Conservation (phyloP, 202 grass and related monocot genomes). For the Saccharum hybrid region DNA sequence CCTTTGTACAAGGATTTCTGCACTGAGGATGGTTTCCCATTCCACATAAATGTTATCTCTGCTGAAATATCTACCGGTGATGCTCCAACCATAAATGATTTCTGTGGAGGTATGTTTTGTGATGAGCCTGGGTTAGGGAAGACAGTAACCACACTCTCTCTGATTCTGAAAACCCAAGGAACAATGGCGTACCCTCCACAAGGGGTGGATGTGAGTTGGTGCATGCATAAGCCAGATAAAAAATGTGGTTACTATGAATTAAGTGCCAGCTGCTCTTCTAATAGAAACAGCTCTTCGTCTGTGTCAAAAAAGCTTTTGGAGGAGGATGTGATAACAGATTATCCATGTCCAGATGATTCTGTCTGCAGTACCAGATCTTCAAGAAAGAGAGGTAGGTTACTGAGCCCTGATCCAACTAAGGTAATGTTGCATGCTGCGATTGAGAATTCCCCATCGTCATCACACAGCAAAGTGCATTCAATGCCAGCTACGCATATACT, state of each 20-base stretch:
- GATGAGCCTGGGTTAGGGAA: slow-evolving; percentile 99
- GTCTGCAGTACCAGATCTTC: slow-evolving; percentile 54
- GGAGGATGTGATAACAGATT: slow-evolving; percentile 38
- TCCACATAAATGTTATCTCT: slow-evolving; percentile 80
- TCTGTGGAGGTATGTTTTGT: slow-evolving; percentile 93
- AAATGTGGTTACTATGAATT: slow-evolving; percentile 93
- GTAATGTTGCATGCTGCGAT: slow-evolving; percentile 15
- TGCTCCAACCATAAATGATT: slow-evolving; percentile 72
- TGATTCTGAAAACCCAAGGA: slow-evolving; percentile 95
- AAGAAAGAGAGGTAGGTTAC: slow-evolving; percentile 60
- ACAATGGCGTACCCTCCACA: slow-evolving; percentile 68
- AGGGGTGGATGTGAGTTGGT: slow-evolving; percentile 78
- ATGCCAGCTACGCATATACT: slow-evolving; percentile 46
- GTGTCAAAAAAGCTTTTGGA: slow-evolving; percentile 46
- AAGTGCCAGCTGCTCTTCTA: slow-evolving; percentile 46
- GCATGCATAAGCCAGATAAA: slow-evolving; percentile 71
- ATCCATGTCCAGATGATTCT: slow-evolving; percentile 51
- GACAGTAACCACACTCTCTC: slow-evolving; percentile 88
- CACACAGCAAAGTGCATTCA: slow-evolving; percentile 19
- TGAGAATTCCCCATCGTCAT: slow-evolving; percentile 41
- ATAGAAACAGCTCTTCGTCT: slow-evolving; percentile 42
- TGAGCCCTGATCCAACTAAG: slow-evolving; percentile 41
- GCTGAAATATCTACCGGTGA: slow-evolving; percentile 65
- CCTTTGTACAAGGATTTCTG: slow-evolving; percentile 80
- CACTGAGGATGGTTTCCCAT: slow-evolving; percentile 77